Percentiles rank a stretch among this genome's conserved stretches.
Evolutionary conservation across 352 stramenopile species (phyloP).

Genomic region (Pythium apleroticum): DNA sequence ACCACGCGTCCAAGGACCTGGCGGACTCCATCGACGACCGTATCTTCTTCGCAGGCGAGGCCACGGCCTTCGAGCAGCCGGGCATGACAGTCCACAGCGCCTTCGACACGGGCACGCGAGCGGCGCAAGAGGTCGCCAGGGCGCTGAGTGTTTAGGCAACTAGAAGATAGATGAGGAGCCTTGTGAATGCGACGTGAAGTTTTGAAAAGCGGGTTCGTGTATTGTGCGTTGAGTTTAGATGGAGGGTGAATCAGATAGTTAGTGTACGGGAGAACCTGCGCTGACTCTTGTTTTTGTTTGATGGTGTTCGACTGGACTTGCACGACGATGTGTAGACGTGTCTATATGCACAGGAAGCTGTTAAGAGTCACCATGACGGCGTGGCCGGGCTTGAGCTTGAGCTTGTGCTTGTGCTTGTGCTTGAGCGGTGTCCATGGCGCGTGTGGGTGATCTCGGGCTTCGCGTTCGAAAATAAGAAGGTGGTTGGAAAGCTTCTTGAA

Average conservation of each 20-base stretch:
- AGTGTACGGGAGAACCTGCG: conserved; percentile 2
- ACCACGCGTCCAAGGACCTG: conserved; percentile 57
- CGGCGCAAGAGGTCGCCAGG: conserved; percentile 45
- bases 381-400: not conserved
- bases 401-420: not conserved
- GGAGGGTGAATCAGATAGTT: not conserved
- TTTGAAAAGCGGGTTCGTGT: conserved; percentile 1
- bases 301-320: conserved; percentile 24
- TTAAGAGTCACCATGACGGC: not conserved
- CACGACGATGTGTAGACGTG: conserved; percentile 13
- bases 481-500: not conserved
- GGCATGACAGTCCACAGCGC: conserved; percentile 83
- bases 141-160: conserved; percentile 32
- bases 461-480: conserved; percentile 1
- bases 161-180: not conserved
- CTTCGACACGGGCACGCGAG: conserved; percentile 77
- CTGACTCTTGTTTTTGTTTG: conserved; percentile 16
- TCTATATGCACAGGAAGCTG: conserved; percentile 30
- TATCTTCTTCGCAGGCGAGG: conserved; percentile 82
- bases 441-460: not conserved
- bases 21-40: conserved; percentile 58
- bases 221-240: not conserved
- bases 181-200: not conserved
- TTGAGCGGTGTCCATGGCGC: not conserved
- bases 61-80: conserved; percentile 77